Evolutionary conservation across 768 basidiomycete genomes (phyloP).

Genomic region (Cystofilobasidium capitatum): DNA sequence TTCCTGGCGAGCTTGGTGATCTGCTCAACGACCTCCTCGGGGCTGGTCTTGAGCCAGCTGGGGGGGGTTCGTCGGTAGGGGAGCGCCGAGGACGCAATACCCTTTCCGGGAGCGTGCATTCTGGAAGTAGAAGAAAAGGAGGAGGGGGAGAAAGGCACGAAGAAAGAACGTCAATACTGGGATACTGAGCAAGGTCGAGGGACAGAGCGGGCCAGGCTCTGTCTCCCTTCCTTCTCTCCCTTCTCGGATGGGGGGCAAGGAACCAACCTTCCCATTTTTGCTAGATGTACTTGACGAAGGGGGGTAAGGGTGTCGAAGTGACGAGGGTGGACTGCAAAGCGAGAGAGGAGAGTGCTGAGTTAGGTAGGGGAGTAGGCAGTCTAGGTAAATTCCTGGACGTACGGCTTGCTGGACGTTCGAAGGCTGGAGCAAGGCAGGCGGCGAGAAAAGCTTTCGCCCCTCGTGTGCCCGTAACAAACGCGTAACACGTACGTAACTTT

Average conservation of each 20-base stretch:
- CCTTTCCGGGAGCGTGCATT: constrained; percentile 99
- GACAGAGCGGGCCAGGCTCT: constrained; percentile 2
- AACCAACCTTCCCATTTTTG: background rate
- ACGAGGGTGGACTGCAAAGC: constrained; percentile 1
- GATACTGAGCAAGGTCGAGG: constrained; percentile 23
- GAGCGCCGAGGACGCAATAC: constrained; percentile 96
- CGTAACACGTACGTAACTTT: too few relatives aligned
- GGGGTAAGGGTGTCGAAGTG: constrained; percentile 3
- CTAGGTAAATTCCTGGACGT: too few relatives aligned
- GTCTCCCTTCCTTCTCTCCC: constrained; percentile 10
- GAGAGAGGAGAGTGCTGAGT: background rate
- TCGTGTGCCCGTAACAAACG: too few relatives aligned
- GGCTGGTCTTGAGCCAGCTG: constrained; percentile 90
- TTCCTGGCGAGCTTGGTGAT: constrained; percentile 96
- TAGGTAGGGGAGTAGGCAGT: background rate
- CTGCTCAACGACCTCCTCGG: constrained; percentile 89
- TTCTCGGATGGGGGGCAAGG: background rate
- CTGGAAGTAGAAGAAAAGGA: constrained; percentile 34
- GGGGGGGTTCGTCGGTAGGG: constrained; percentile 93
- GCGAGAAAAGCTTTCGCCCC: too few relatives aligned
- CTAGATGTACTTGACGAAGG: constrained; percentile 1
- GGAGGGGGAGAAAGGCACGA: background rate
- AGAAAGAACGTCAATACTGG: constrained; percentile 5
- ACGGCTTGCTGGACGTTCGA: constrained; percentile 7
- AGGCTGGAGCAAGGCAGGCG: background rate